A percentile compares a stretch with the other conserved stretches of the same genome.
Conservation (phyloP, 1,139 yeast species). For the Saccharomyces hybrid region DNA sequence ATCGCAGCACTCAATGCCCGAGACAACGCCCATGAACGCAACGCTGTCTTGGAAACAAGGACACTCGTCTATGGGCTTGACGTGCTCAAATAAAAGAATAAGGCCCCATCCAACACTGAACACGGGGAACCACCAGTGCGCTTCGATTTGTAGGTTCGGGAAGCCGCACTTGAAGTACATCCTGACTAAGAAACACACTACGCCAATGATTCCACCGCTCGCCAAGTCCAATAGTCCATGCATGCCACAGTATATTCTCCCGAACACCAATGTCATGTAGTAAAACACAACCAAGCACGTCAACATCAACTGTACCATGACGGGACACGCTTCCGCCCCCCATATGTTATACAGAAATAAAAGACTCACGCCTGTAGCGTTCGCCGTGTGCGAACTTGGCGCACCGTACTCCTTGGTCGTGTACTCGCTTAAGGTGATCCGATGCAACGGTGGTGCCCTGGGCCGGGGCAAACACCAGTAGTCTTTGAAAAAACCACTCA, state of each 20-base stretch:
- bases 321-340: slow-evolving; percentile 8
- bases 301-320: slow-evolving; percentile 7
- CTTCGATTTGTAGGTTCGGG: slow-evolving; percentile 16
- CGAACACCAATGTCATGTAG: slow-evolving; percentile 60
- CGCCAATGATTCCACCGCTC: slow-evolving; percentile 62
- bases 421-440: slow-evolving; percentile 82
- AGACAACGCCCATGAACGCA: slow-evolving; percentile 82
- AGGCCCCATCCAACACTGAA: slow-evolving; percentile 39
- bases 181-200: slow-evolving; percentile 40
- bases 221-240: slow-evolving; percentile 80
- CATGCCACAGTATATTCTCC: slow-evolving; percentile 93
- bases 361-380: slow-evolving; percentile 70
- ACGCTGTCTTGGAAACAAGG: slow-evolving; percentile 96
- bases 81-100: slow-evolving; percentile 56
- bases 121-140: slow-evolving; percentile 34
- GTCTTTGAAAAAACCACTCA: slow-evolving; percentile 75
- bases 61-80: slow-evolving; percentile 84
- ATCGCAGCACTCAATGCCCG: slow-evolving; percentile 44
- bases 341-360: slow-evolving; percentile 17
- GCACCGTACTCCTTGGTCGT: slow-evolving; percentile 93
- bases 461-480: slow-evolving; percentile 88
- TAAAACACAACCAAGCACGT: slow-evolving; percentile 36
- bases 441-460: slow-evolving; percentile 78
- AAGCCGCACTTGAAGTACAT: slow-evolving; percentile 14
- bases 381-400: slow-evolving; percentile 89